Conservation (phyloP, 352 stramenopile genomes). For the Phytopythium boreale region DNA sequence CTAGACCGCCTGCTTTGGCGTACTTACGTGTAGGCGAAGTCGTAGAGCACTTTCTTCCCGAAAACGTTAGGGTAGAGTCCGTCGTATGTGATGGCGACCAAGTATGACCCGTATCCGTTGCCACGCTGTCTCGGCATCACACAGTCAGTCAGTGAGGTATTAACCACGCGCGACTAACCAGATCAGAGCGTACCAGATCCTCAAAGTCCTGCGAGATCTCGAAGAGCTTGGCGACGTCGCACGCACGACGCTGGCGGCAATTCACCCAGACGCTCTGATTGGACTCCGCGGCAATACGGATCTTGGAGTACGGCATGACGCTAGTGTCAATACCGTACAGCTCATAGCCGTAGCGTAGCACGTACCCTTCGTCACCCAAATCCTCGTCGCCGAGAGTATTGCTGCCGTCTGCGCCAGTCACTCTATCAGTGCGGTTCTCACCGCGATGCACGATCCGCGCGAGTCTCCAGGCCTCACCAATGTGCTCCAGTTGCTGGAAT, state of each 20-base stretch:
- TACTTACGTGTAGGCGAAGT: constrained; percentile 81
- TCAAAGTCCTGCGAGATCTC: constrained; percentile 75
- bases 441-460: constrained; percentile 12
- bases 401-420: background rate
- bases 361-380: constrained; percentile 44
- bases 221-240: constrained; percentile 49
- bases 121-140: constrained; percentile 35
- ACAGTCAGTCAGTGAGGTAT: background rate
- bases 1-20: background rate
- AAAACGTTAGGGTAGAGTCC: constrained; percentile 78
- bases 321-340: constrained; percentile 65
- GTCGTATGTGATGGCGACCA: constrained; percentile 57
- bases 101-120: constrained; percentile 60
- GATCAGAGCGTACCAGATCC: constrained; percentile 23
- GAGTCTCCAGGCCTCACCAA: constrained; percentile 23
- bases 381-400: constrained; percentile 11
- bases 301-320: constrained; percentile 29
- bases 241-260: constrained; percentile 35
- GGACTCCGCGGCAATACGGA: constrained; percentile 47
- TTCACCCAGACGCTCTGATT: constrained; percentile 82
- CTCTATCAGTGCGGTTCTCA: background rate
- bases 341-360: constrained; percentile 60
- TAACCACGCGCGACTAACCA: background rate
- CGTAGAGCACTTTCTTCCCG: constrained; percentile 59
- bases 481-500: constrained; percentile 25